Evolutionary conservation across 805 yeast species (phyloP), one percentile per base, ranked within the genome.

Genomic region (Myxozyma monticola): DNA sequence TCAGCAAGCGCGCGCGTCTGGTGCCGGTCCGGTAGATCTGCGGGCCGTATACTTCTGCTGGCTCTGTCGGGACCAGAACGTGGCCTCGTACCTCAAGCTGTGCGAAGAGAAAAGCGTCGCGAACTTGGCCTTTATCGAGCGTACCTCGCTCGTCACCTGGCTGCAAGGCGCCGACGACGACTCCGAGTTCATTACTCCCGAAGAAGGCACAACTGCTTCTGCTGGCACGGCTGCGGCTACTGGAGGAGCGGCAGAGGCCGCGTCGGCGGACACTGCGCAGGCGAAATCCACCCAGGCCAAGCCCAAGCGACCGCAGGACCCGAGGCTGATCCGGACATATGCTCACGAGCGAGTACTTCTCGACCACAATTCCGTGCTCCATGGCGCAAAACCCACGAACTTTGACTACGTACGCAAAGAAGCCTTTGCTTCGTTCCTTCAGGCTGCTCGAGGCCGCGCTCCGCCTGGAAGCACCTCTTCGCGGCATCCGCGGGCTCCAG

Each of bases 121-220:
- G 2, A 87, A 87, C 56, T 78, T 91, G 64, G 81, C 87, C 49
- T 90, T 91, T 64, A 69, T 87, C 65, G 95, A 88, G 61, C 82
- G 95, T 68, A 83, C 88, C 7, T 96, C 91, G 64, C 75, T 91
- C 54, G 75, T 84, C 47, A 78, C 87, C 26, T 90, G 93, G 89
- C 75, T 91, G 44, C 77, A 76, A 52, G 96, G 96, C 2, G 74
- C 79, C 18, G 72, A 81, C 2, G 80, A 76, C 33, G 33, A 40
- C 17, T 46, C 54, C 15, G 61, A 57, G 20, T 57, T 59, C 35
- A 45, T 57, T 35, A 29, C 42, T 7, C 14, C 45, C 21, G 35
- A 45, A 17, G 30, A 29, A 22, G 7, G 9, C 51, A 2, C 22
- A 15, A 17, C 33, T 9, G 22, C 35, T 31, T 31, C 30, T 10